Base-by-base conservation (phyloP, 1,284 basidiomycete species). In the Anthracocystis walkeri region DNA sequence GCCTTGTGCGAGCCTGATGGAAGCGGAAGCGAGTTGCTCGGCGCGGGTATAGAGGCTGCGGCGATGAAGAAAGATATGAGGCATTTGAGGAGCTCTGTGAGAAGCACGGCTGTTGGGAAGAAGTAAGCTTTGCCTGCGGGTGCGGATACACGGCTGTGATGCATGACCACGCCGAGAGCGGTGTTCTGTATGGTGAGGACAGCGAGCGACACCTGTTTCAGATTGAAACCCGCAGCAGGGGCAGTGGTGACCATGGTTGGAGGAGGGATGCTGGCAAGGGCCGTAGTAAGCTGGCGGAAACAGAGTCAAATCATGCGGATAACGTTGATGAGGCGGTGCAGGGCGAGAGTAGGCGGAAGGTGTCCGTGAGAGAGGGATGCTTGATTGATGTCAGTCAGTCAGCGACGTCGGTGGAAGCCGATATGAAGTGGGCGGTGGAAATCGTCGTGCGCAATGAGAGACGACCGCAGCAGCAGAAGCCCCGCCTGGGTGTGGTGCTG, bases 41-140 rank as follows among this genome's bases (percentile, higher is more conserved):
- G 40, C 8, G 25, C 29, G n/a, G 60, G 45, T 60, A 69, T 75
- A 31, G 58, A 66, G 18, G 56, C 14, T 83, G 90, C 77, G 4
- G 91, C 91, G 78, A 92, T 89, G 61, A 89, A 82, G 61, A 95
- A 87, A 20, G 95, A 97, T 79, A 97, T 94, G 44, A 89, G 87
- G 65, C 93, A 93, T 87, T 98, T 97, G 77, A 97, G 88, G 33
- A 97, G 89, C 87, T 98, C 95, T 86, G 93, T 95, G 86, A 96
- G 89, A 31, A 97, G 89, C 20, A 97, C 95, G 45, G 95, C 95
- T 7, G 93, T 90, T 16, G 93, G 93, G 31, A 94, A 92, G 45
- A 93, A 95, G 87, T 97, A 98, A 3, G 90, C 88, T 60, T 89
- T 88, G 65, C 91, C 90, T 25, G 57, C 46, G 0, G 92, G 90